phyloP scores from a whole-genome alignment of 495 filamentous ascomycete species.

The Podospora tetraspora region DNA sequence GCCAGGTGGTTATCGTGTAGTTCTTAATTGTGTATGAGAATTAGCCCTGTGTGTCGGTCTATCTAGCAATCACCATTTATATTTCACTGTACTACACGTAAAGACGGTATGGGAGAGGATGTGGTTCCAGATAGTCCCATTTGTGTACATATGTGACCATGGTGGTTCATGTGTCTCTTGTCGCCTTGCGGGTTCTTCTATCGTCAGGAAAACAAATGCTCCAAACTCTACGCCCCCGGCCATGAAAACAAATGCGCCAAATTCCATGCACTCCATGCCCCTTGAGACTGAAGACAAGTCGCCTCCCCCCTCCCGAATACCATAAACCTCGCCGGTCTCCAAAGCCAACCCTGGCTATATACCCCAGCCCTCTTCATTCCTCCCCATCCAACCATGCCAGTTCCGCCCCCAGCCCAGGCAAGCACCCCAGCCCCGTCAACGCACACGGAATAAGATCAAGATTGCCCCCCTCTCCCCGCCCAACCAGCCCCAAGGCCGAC shows the following conservation, averaged over 20 bases:
- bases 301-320: too few species aligned
- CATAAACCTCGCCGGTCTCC: too few species aligned
- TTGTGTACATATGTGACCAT: neutral
- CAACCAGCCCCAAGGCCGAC: neutral
- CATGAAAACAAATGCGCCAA: too few species aligned
- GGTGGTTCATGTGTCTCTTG: neutral
- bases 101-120: neutral
- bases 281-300: too few species aligned
- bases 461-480: neutral
- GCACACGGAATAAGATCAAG: conserved; percentile 6
- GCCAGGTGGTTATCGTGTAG: neutral
- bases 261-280: too few species aligned
- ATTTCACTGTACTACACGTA: neutral
- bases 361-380: neutral
- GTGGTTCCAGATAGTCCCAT: neutral
- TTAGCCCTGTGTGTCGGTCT: neutral
- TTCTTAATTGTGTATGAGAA: neutral
- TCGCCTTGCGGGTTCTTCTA: neutral
- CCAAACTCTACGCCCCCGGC: neutral
- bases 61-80: neutral
- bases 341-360: too few species aligned
- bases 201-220: neutral
- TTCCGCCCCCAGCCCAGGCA: conserved; percentile 11
- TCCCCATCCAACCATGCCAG: neutral
- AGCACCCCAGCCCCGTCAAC: conserved; percentile 15